Evolutionary conservation across 202 grass and related monocot species (phyloP).

Genomic region (Carex sylvatica): DNA sequence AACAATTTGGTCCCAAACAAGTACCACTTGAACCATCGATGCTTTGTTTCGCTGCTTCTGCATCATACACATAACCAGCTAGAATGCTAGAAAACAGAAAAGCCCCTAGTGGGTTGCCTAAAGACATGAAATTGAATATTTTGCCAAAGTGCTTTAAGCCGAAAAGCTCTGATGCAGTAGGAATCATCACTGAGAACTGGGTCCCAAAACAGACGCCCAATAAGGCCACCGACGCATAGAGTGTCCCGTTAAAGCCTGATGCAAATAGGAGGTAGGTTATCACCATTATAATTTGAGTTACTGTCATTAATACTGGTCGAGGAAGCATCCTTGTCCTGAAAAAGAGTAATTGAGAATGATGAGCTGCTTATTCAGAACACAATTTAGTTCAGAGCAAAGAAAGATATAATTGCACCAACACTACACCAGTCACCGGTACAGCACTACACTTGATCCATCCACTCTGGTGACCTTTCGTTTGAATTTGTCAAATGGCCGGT

Average conservation of each 20-base stretch:
- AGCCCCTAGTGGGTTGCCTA: conserved; percentile 69
- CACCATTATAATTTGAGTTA: conserved; percentile 76
- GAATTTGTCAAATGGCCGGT: background rate
- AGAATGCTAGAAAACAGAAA: conserved; percentile 69
- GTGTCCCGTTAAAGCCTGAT: conserved; percentile 34
- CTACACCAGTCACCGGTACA: background rate
- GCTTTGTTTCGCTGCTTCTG: conserved; percentile 56
- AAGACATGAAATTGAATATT: conserved; percentile 69
- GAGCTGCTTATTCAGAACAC: background rate
- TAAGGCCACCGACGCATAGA: conserved; percentile 49
- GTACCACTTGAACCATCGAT: conserved; percentile 30
- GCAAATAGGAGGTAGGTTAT: conserved; percentile 77
- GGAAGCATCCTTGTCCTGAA: conserved; percentile 78
- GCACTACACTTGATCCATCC: background rate
- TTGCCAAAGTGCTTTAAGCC: conserved; percentile 89
- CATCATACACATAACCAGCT: conserved; percentile 71
- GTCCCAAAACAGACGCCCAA: conserved; percentile 70
- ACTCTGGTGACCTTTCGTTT: background rate
- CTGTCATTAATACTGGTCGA: conserved; percentile 52
- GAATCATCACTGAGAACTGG: conserved; percentile 68
- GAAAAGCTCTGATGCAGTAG: conserved; percentile 73
- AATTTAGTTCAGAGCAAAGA: background rate
- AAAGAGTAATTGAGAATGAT: conserved; percentile 23
- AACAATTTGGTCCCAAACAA: conserved; percentile 82
- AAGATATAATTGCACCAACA: background rate